Evolutionary conservation across 1,284 basidiomycete species (phyloP).

Genomic region (Hymenochaete sp.): DNA sequence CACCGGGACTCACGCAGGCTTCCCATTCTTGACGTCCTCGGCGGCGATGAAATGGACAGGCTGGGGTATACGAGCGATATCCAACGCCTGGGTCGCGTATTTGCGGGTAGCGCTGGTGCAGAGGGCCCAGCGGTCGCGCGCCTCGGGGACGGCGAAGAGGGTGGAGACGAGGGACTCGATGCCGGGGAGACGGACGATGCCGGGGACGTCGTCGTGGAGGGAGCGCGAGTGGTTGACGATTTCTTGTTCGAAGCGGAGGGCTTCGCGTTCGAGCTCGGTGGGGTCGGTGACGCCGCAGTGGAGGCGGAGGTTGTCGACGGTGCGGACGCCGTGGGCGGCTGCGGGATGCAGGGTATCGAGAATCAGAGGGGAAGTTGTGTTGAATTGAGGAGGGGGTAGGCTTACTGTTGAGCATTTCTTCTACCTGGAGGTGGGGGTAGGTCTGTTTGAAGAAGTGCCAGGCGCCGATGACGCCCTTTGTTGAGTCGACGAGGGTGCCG

Average conservation of each 20-base stretch:
- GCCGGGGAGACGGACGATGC: conserved; percentile 59
- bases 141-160: conserved; percentile 21
- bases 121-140: conserved; percentile 46
- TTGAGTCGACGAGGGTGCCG: conserved; percentile 69
- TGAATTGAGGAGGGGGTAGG: conserved; percentile 4
- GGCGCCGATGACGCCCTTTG: conserved; percentile 63
- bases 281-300: conserved; percentile 66
- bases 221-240: conserved; percentile 50
- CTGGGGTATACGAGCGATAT: conserved; percentile 41
- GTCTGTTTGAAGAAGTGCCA: conserved; percentile 58
- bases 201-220: conserved; percentile 42
- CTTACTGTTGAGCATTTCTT: conserved; percentile 54
- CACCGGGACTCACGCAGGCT: conserved; percentile 62
- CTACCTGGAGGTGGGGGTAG: conserved; percentile 56
- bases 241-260: conserved; percentile 57
- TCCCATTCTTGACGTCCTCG: conserved; percentile 72
- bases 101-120: conserved; percentile 58
- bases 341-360: not conserved
- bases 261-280: conserved; percentile 57
- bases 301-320: conserved; percentile 66
- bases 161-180: conserved; percentile 41
- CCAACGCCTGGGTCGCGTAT: conserved; percentile 50
- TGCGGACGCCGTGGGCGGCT: conserved; percentile 78
- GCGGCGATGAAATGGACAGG: conserved; percentile 69
- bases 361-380: not conserved